Evolutionary conservation across 2,329 filamentous ascomycete species (phyloP), one percentile per base, ranked within the genome.

Genomic region (Ophiostoma tasmaniense): DNA sequence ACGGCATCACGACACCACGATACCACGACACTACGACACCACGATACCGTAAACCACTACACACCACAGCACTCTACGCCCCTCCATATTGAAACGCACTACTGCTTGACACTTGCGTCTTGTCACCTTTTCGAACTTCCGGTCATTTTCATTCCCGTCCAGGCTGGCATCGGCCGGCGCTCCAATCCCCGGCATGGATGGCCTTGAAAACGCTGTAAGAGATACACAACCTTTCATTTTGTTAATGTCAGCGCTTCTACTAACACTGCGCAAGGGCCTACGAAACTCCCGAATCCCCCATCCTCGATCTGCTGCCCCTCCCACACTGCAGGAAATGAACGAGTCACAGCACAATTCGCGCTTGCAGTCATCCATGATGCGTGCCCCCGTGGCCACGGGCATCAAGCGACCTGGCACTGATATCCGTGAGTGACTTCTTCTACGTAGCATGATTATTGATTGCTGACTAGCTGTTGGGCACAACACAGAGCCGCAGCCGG

Each of bases 291-390:
- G 71, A 71, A 66, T 76, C 10, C 72, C 66, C 66, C 72, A 70
- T 66, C 73, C 66, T 11, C 30, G 1, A n/a, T 69, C 13, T 72
- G 17, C 67, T 74, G 13, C 61, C 75, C 64, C 3, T 39, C 77
- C 64, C 4, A 42, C n/a, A 28, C 80, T 88, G 20, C 77, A 81
- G 11, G 86, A 88, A 74, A 83, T 86, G 73, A 82, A 80, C 74
- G 84, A 87, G 8, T 87, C 86, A n/a, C 85, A 89, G 74, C 81
- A 79, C 77, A 89, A 89, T 75, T 77, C 82, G 61, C 83, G 86
- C 66, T 76, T 78, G 13, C 67, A 70, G 50, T 39, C 69, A 0
- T 67, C 70, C 1, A 64, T 37, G 28, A 67, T 72, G 66, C 66
- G 79, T 50, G 79, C 79, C 67, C 78, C 80, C 42, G 78, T 80